Base-by-base conservation (phyloP, 78 protist species). In the Dictyostelium brefeldianum region DNA sequence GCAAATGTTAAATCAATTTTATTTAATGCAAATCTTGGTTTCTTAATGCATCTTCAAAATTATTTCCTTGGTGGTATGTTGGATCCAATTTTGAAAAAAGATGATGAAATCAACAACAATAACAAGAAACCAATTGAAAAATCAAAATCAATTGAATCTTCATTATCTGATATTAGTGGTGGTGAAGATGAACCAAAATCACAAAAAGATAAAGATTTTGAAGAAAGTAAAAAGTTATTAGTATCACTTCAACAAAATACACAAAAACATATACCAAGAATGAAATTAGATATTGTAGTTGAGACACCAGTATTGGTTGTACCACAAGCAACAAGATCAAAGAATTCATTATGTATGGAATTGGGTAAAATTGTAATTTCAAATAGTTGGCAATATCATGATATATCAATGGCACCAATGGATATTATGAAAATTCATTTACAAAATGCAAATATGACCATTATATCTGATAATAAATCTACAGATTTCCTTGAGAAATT, bases 21-120 rank as follows among this genome's bases (percentile, higher is more conserved):
- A 4, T 41, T 87, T 36, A 74, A 87, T 77, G 93, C 84, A 5
- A 80, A 87, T 27, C 22, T 87, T 53, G 84, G 57, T 11, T 87
- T 78, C 78, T 18, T 87, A 29, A 46, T 65, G 11, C 22, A 51
- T 12, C 53, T 77, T n/a, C 93, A 87, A 87, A 56, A 74, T 70
- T 87, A 87, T 29, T 87, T 87, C 31, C 41, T 87, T 15, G 93
- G 93, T 36, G 93, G 93, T 50, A 87, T 73, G 81, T 64, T 87
- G 11, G 93, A 87, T 43, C 93, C 93, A 29, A 73, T 87, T 53
- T 46, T 87, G 43, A 87, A 87, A 59, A 25, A 47, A 50, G 70
- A 54, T 54, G 53, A 54, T 3, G 10, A n/a, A n/a, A n/a, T n/a
- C n/a, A n/a, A 22, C 8, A n/a, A 12, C 5, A 54, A 50, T 4